Evolutionary conservation across 2,329 filamentous ascomycete genomes (phyloP), one percentile per base, ranked within the genome.

Genomic region (Colletotrichum trifolii): DNA sequence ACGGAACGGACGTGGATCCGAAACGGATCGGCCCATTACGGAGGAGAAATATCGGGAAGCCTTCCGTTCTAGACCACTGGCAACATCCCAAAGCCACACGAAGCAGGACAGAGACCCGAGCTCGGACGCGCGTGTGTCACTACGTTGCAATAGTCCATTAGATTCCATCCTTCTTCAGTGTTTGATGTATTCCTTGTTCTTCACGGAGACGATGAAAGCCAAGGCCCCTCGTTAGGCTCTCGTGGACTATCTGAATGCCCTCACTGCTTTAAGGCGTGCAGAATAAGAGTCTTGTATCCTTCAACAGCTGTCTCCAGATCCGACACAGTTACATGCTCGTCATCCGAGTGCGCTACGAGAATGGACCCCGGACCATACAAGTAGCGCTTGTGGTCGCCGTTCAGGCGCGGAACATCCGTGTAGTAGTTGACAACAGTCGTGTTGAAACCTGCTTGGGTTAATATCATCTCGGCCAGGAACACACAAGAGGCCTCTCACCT

Each of bases 351-450:
- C 4, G 95, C 95, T 17, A 97, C 93, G 42, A 96, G 82, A 67
- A 98, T 97, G 66, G 82, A 90, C 0, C 89, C 89, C 0, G 89
- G 89, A 0, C 89, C 89, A 72, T 91, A 91, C 9, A 91, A 79
- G 70, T 91, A 91, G 57, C 83, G 83, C 11, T 83, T 89, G 68
- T 93, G 88, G 56, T 89, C 82, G 11, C 92, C 88, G 33, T 87
- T 78, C 46, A 97, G 78, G 70, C 93, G 89, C 1, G 94, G 92
- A 34, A 97, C 89, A 76, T 98, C 95, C 0, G 96, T 98, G 9
- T 94, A 95, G 73, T 98, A 98, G 75, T 97, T 97, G 49, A 95
- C 92, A 0, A 91, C 89, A 49, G 91, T 88, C 0, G 86, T 89
- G 15, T 96, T 89, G 68, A 98, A 97, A 0, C 91, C 87, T 87